These are phyloP conservation scores for Nymphaea thermarum DNA, from an alignment of 164 flowering plant genomes.

Conservation along the genomic window DNA sequence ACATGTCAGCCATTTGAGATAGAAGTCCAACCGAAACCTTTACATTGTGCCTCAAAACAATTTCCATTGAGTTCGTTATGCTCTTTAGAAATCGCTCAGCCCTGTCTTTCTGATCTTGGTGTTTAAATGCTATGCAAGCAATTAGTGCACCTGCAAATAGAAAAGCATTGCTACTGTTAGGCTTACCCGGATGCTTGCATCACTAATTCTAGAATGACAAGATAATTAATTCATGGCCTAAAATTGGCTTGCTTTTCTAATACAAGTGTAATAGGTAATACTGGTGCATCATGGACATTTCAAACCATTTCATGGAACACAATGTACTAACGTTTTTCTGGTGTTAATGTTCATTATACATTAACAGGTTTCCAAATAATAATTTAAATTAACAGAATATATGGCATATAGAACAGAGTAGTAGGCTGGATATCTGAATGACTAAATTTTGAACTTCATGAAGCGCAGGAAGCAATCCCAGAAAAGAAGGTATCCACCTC, in stretches of 20 bases:
- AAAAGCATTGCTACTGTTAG: not conserved
- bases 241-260: no score
- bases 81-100: conserved; percentile 88
- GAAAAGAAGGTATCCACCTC: no score
- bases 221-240: no score
- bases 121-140: conserved; percentile 59
- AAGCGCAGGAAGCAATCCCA: no score
- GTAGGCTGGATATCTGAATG: no score
- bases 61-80: conserved; percentile 80
- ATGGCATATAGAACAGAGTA: no score
- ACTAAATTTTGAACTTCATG: no score
- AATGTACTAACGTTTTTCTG: no score
- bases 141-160: conserved; percentile 55
- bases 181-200: not conserved
- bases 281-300: not conserved
- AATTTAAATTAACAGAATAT: no score
- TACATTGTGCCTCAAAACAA: conserved; percentile 56
- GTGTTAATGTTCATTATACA: no score
- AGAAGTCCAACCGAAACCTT: conserved; percentile 53
- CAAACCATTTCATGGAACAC: not conserved
- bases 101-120: conserved; percentile 54
- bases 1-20: conserved; percentile 28
- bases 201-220: not conserved
- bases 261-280: no score
- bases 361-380: no score